phyloP scores from a whole-genome alignment of 768 basidiomycete species.

The Russula virescens region DNA sequence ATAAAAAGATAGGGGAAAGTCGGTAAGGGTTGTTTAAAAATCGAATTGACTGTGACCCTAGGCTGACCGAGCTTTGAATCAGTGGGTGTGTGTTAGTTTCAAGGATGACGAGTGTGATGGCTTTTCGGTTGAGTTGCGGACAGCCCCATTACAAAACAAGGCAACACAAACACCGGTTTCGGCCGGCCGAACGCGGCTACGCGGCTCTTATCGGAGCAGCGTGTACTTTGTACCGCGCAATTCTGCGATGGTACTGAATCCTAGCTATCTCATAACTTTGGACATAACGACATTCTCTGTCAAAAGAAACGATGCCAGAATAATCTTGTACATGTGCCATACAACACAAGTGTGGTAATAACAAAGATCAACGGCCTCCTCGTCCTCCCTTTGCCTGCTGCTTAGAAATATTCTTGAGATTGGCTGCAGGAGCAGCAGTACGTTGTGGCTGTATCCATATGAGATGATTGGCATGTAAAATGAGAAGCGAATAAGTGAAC shows the following conservation, averaged over 20 bases:
- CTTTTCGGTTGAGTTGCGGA: neutral
- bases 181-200: slow-evolving; percentile 14
- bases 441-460: slow-evolving; percentile 41
- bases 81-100: slow-evolving; percentile 8
- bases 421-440: slow-evolving; percentile 49
- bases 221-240: too few species aligned
- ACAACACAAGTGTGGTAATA: slow-evolving; percentile 6
- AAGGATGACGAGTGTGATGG: neutral
- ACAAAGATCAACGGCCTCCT: slow-evolving; percentile 53
- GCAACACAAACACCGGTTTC: slow-evolving; percentile 2
- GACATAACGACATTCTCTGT: neutral
- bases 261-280: neutral
- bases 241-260: too few species aligned
- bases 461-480: neutral
- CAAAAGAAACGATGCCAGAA: neutral
- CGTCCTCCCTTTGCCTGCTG: slow-evolving; percentile 94
- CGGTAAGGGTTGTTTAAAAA: neutral
- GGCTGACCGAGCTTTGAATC: slow-evolving; percentile 18
- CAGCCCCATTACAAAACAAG: slow-evolving; percentile 1
- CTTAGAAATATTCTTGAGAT: slow-evolving; percentile 79
- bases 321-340: slow-evolving; percentile 18
- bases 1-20: neutral
- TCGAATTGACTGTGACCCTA: slow-evolving; percentile 1
- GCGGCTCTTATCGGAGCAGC: too few species aligned
- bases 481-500: slow-evolving; percentile 36